Conservation (phyloP, 2,329 filamentous ascomycete species). For the Penicillium sp. region DNA sequence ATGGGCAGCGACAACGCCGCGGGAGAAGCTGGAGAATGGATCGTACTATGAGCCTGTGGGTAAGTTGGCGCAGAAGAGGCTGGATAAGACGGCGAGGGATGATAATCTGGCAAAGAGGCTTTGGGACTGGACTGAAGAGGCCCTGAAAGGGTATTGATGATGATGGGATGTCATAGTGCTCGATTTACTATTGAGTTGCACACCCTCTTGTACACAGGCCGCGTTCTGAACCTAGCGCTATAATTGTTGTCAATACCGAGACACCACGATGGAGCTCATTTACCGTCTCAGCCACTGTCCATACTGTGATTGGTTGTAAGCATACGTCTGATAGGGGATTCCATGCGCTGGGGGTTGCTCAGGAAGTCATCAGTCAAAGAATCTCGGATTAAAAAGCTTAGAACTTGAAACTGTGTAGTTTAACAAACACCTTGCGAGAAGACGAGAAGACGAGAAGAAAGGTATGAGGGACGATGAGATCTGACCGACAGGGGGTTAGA, state of each 20-base stretch:
- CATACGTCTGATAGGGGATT: not conserved
- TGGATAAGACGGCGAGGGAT: constrained; percentile 8
- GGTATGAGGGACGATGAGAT: not conserved
- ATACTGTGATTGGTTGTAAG: not conserved
- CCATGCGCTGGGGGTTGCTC: not conserved
- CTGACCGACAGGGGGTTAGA: not conserved
- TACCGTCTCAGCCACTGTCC: no score
- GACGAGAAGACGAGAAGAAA: not conserved
- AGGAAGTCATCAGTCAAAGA: not conserved
- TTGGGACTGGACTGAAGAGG: constrained; percentile 17
- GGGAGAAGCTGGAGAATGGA: constrained; percentile 5
- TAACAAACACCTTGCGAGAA: not conserved
- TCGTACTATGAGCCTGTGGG: constrained; percentile 18
- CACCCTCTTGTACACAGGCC: not conserved
- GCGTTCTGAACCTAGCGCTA: not conserved
- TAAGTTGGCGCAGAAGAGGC: not conserved
- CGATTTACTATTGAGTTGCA: not conserved
- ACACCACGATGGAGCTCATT: no score
- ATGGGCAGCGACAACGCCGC: constrained; percentile 42
- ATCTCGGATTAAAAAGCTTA: not conserved
- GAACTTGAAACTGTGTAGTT: not conserved
- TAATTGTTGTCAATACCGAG: not conserved
- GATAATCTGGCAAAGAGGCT: constrained; percentile 8
- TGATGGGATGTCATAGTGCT: not conserved
- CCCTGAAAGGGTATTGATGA: constrained; percentile 2